A percentile compares a stretch with the other conserved stretches of the same genome.
Conservation (phyloP, 1,284 basidiomycete genomes). For the Tilletia indica region DNA sequence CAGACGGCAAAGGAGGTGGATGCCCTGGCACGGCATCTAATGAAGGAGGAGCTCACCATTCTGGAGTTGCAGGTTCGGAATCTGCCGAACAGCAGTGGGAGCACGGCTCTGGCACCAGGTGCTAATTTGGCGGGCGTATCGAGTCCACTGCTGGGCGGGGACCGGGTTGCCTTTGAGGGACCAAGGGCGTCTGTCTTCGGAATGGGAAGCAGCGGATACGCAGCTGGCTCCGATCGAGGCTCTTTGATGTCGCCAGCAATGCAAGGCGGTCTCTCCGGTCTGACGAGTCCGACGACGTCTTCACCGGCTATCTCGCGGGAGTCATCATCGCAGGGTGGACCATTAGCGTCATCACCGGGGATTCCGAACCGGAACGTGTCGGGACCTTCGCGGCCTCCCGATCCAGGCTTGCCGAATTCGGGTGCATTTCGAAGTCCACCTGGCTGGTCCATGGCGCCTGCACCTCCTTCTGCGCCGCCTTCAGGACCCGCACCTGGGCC, state of each 20-base stretch:
- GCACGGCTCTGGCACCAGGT: not conserved
- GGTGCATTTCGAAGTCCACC: not conserved
- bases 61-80: conserved; percentile 25
- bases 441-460: not conserved
- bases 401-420: not conserved
- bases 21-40: conserved; percentile 33
- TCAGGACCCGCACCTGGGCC: no score
- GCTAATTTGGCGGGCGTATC: conserved; percentile 3
- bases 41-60: conserved; percentile 39
- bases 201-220: no score
- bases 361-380: not conserved
- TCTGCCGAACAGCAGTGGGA: conserved; percentile 13
- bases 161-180: not conserved
- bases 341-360: not conserved
- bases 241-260: not conserved
- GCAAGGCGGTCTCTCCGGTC: not conserved
- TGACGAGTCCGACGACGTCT: not conserved
- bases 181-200: not conserved
- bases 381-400: not conserved
- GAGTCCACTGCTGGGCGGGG: not conserved
- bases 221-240: not conserved
- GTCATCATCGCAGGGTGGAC: not conserved
- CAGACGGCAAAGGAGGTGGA: conserved; percentile 42
- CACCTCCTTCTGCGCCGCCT: no score
- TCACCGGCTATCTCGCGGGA: not conserved